Evolutionary conservation across 208 protist genomes (phyloP).

Genomic region (Entamoeba nuttalli): DNA sequence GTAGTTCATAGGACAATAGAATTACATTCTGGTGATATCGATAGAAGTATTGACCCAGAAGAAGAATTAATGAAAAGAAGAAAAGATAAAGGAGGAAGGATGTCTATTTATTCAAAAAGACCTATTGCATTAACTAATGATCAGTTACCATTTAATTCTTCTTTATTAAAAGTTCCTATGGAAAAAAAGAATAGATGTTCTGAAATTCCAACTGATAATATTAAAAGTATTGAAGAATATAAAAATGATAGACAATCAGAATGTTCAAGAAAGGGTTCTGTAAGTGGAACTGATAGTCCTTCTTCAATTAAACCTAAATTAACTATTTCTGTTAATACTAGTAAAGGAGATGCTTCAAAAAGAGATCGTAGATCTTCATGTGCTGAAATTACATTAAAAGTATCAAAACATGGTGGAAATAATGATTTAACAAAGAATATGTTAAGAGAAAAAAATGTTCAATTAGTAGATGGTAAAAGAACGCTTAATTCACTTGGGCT

Average conservation of each 20-base stretch:
- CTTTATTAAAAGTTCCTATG: neutral
- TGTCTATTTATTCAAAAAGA: neutral
- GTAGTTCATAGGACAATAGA: too few relatives aligned
- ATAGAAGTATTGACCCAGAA: neutral
- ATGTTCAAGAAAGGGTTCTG: neutral
- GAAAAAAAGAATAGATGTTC: neutral
- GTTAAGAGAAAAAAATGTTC: neutral
- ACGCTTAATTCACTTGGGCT: neutral
- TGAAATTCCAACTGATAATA: neutral
- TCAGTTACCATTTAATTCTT: neutral
- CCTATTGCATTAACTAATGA: neutral
- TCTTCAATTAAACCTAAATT: neutral
- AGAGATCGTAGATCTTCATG: neutral
- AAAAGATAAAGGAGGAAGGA: neutral
- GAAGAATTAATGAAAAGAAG: neutral
- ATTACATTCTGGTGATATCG: too few relatives aligned
- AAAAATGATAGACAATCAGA: neutral
- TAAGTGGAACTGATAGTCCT: neutral
- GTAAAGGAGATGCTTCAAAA: neutral
- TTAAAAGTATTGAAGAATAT: neutral
- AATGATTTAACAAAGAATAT: neutral
- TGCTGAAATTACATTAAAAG: neutral
- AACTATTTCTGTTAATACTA: neutral
- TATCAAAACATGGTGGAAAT: neutral
- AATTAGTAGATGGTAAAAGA: neutral